phyloP scores from a whole-genome alignment of 371 early-diverging fungal species.

The Phascolomyces articulosus region DNA sequence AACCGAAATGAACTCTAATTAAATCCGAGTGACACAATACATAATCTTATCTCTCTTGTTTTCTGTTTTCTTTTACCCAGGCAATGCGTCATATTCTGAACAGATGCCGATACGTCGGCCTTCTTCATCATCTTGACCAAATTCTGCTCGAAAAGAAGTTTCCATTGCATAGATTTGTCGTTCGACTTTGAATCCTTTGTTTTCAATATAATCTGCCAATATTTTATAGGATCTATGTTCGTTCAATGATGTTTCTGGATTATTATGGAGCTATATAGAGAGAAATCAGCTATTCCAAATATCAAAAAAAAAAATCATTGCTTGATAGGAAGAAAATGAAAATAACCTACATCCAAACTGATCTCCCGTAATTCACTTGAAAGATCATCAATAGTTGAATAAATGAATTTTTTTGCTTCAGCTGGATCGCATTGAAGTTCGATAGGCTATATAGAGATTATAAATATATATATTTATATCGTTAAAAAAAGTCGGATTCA shows the following conservation, averaged over 20 bases:
- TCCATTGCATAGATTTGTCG: constrained; percentile 54
- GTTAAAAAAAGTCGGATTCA: too few relatives aligned
- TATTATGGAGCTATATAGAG: constrained; percentile 51
- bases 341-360: constrained; percentile 52
- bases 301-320: too few relatives aligned
- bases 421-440: background rate
- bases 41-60: background rate
- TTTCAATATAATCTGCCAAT: constrained; percentile 58
- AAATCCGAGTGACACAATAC: too few relatives aligned
- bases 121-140: constrained; percentile 25
- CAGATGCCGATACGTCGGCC: constrained; percentile 57
- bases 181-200: constrained; percentile 56
- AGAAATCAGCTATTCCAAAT: background rate
- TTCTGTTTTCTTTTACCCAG: constrained; percentile 36
- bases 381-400: constrained; percentile 43
- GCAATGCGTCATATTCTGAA: constrained; percentile 70
- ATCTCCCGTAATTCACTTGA: constrained; percentile 53
- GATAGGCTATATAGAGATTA: background rate
- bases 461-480: too few relatives aligned
- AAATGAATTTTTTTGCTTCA: constrained; percentile 17
- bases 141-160: constrained; percentile 69
- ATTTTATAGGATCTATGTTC: constrained; percentile 59
- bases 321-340: background rate
- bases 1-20: too few relatives aligned
- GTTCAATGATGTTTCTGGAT: constrained; percentile 61